Conservation (phyloP, 352 stramenopile genomes). For the Phytopythium kandeliae region DNA sequence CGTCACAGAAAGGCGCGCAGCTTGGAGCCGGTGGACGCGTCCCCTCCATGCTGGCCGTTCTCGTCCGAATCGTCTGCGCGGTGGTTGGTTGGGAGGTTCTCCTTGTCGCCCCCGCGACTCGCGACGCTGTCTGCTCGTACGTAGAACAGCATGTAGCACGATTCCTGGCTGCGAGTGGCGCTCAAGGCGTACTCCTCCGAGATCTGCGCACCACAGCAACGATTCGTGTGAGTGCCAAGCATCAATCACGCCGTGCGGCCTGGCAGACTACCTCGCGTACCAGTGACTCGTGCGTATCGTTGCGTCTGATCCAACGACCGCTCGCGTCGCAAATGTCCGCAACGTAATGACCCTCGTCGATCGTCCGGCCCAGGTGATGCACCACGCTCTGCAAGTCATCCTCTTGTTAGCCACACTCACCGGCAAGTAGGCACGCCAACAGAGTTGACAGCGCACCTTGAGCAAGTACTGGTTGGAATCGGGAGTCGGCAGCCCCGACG, state of each 20-base stretch:
- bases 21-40: constrained; percentile 14
- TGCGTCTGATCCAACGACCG: constrained; percentile 64
- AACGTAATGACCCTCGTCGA: constrained; percentile 84
- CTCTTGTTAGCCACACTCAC: not conserved
- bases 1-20: constrained; percentile 33
- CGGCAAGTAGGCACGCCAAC: too few relatives aligned
- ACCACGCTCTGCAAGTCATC: constrained; percentile 61
- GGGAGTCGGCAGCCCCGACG: constrained; percentile 4
- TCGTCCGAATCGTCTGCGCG: not conserved
- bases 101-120: constrained; percentile 36
- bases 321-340: constrained; percentile 55
- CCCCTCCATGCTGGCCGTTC: constrained; percentile 14
- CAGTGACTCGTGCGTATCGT: constrained; percentile 77
- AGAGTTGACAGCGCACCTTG: constrained; percentile 23
- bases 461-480: constrained; percentile 30
- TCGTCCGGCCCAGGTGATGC: constrained; percentile 71
- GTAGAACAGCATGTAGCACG: constrained; percentile 88
- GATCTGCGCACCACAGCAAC: constrained; percentile 30
- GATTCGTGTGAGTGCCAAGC: not conserved
- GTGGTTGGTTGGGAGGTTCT: constrained; percentile 44
- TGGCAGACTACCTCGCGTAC: constrained; percentile 20
- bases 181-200: constrained; percentile 70
- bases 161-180: constrained; percentile 73
- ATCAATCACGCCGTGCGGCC: not conserved
- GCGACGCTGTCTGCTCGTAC: constrained; percentile 32